Evolutionary conservation across 352 stramenopile species (phyloP), one percentile per base, ranked within the genome.

Genomic region (Elongisporangium prolatum): DNA sequence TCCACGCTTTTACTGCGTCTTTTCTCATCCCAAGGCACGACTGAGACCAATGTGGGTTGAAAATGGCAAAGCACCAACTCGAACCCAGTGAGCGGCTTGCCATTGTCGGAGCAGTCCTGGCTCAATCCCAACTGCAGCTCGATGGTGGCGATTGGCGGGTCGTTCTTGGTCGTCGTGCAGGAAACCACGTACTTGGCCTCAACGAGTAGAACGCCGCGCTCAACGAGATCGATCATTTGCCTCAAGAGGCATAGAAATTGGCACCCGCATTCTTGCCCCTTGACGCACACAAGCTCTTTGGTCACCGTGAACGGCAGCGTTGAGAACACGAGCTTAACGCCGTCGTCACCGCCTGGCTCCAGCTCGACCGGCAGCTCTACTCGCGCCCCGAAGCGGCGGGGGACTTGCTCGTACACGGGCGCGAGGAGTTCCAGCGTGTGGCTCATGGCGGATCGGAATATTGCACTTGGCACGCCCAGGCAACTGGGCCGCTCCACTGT

Each of bases 11-110:
- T 48, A 22, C 62, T 54, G 49, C 49, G 37, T 16, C 53, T 22
- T 20, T 68, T 50, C 1, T 57, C 59, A 1, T 67, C 71, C 47
- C 55, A 61, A 11, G 58, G 24, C 16, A 74, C 59, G 28, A 75
- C 71, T 14, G 72, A 65, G 16, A 89, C 67, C 17, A 71, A 66
- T 0, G 60, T 57, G 14, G 74, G 54, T 63, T 89, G 82, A 24
- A 91, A 59, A 52, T 91, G 82, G 52, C 67, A 69, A 22, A 85
- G 34, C 18, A 88, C 72, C 21, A 88, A 70, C 20, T 85, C 75
- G 58, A 88, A 89, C 3, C 81, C 71, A n/a, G 71, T 64, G 13
- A 88, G 67, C 52, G 72, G 59, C 20, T 53, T 66, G 55, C 68
- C 56, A 4, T 21, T 56, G 20, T 49, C 51, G n/a, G 61, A 52